Percentiles rank a stretch among this genome's conserved stretches.
Evolutionary conservation across 371 early-diverging fungal species (phyloP).

Genomic region (Apophysomyces ossiformis): DNA sequence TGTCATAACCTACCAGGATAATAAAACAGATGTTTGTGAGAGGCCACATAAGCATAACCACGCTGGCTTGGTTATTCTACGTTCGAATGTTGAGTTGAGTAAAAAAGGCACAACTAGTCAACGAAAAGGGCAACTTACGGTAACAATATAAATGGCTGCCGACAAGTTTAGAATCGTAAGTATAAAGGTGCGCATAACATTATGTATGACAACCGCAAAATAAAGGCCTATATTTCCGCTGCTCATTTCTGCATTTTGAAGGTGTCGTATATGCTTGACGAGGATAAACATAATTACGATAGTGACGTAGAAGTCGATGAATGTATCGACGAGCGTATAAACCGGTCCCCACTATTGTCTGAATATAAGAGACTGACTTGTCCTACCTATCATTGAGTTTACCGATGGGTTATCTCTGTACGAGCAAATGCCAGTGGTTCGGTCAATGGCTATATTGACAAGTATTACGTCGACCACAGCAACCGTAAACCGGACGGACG

Average conservation of each 20-base stretch:
- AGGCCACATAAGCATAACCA: conserved; percentile 46
- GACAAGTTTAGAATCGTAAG: conserved; percentile 39
- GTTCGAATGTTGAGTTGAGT: neutral
- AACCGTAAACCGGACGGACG: conserved; percentile 24
- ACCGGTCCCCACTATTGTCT: conserved; percentile 44
- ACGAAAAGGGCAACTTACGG: conserved; percentile 22
- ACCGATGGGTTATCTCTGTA: neutral
- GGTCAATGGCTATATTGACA: conserved; percentile 15
- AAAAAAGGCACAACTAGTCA: too few relatives aligned
- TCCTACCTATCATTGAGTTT: neutral
- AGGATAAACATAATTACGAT: conserved; percentile 35
- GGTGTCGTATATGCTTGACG: conserved; percentile 33
- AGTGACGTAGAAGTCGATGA: conserved; percentile 48
- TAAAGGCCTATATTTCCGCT: conserved; percentile 33
- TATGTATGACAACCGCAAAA: conserved; percentile 39
- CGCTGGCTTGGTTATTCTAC: conserved; percentile 17
- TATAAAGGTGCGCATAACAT: conserved; percentile 36
- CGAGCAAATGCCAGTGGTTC: neutral
- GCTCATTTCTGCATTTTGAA: conserved; percentile 21
- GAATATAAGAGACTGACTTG: neutral
- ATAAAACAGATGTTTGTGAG: conserved; percentile 39
- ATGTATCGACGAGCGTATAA: conserved; percentile 45
- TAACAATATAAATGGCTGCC: conserved; percentile 41
- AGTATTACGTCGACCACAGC: conserved; percentile 36
- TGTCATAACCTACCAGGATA: conserved; percentile 47